Evolutionary conservation across 441 rosid genomes (phyloP), one percentile per base, ranked within the genome.

Genomic region (Eutrema salsugineum): DNA sequence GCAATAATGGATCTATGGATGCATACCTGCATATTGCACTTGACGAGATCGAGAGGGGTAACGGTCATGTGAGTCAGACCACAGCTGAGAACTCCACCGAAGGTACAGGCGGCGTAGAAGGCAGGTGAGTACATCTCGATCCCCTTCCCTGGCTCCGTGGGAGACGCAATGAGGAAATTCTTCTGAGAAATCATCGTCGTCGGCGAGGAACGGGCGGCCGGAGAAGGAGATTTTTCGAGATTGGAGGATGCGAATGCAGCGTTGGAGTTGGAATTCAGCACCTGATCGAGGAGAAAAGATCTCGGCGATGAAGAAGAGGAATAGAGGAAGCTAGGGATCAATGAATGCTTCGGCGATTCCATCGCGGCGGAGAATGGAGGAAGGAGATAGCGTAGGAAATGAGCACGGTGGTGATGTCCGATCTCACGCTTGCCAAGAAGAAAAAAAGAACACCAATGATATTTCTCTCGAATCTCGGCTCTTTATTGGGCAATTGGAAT

Each of bases 11-110:
- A 81, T 80, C 77, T 46, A 39, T 11, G 11, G 27, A 12, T 38
- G 38, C 5, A 39, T 64, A 91, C 98, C 97, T 95, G 98, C 98
- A 95, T 95, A 79, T 95, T 95, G 51, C 99, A 95, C 87, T 95
- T 95, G 88, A 95, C 98, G 32, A 95, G 97, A 79, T 95, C 99
- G 71, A 95, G 99, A 71, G 99, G 99, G 68, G 97, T 95, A 70
- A 95, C 97, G 33, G 93, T 2, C 97, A 53, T 95, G 81, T 95
- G 99, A 79, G 99, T 95, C 44, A 93, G 89, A 50, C 99, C 99
- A 74, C 99, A 95, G 84, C 99, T 89, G 72, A 95, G 85, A 68
- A 91, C 86, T 17, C 98, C 98, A 22, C 98, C 99, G 58, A 70
- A 59, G 28, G 99, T 95, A 75, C 98, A 95, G 12, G 99, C 97